Base-by-base conservation (phyloP, 306 rosid species). In the Senna siamea region DNA sequence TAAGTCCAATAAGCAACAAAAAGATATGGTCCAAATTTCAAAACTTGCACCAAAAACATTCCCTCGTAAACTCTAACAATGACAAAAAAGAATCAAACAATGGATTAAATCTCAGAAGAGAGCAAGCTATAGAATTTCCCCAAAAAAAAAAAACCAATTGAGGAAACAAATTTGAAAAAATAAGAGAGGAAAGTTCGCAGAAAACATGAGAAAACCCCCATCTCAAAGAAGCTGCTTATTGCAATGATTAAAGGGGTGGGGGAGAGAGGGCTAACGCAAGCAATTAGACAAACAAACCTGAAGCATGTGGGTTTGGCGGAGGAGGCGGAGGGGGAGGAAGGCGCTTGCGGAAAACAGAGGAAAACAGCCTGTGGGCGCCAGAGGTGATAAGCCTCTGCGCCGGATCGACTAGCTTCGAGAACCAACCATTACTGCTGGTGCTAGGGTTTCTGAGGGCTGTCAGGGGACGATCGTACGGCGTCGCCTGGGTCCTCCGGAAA, bases 391-490 rank as follows among this genome's bases (percentile, higher is more conserved):
- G 86, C 72, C 89, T 78, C 50, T 94, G 99, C 15, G 97, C 97
- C 11, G 99, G 99, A 92, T 92, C 95, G 63, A 92, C 90, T 6
- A 93, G 80, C 84, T 89, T 90, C 37, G 95, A 89, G 67, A 94
- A 66, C 99, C 99, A 94, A 11, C 96, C 95, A 7, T 66, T 70
- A 78, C 70, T 60, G 64, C 40, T 53, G 4, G 56, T 41, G 72
- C 57, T 68, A 66, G 92, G 82, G 88, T 85, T 89, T 68, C 92
- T 75, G 7, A 91, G 66, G 19, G 87, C 74, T 0, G 74, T 28
- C 17, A 89, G 84, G 1, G 96, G 96, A 0, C 99, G 95, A 72
- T 92, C 97, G 34, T 94, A 94, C 57, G 99, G 99, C 81, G 93
- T 93, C 76, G 90, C 38, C 40, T 84, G 92, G 5, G 73, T 47